Conservation (phyloP, 2,329 filamentous ascomycete species). For the Diaporthe aspalathi region DNA sequence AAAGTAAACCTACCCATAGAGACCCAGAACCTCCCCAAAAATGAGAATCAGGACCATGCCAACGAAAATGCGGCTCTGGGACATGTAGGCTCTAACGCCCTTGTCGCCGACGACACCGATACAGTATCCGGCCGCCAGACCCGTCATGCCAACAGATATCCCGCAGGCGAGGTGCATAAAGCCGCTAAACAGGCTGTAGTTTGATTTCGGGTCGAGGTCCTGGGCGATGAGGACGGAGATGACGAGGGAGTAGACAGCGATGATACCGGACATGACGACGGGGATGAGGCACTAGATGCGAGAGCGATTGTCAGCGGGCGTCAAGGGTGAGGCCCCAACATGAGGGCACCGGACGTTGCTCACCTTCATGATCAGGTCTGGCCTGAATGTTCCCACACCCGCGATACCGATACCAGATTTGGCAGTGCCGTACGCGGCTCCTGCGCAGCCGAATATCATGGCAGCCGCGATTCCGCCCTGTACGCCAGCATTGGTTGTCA, state of each 20-base stretch:
- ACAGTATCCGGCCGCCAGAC: conserved; percentile 93
- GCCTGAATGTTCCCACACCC: conserved; percentile 85
- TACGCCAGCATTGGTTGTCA: conserved; percentile 40
- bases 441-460: conserved; percentile 85
- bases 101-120: conserved; percentile 96
- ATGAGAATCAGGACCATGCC: conserved; percentile 99
- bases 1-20: conserved; percentile 81
- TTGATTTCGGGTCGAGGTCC: conserved; percentile 77
- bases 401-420: conserved; percentile 91
- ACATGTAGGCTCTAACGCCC: conserved; percentile 95
- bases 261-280: conserved; percentile 98
- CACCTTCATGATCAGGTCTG: conserved; percentile 93
- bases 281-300: conserved; percentile 77
- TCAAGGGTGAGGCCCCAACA: not conserved
- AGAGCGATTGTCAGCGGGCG: conserved; percentile 7
- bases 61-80: conserved; percentile 94
- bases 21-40: conserved; percentile 96
- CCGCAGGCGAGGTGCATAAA: conserved; percentile 96
- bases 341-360: conserved; percentile 40
- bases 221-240: conserved; percentile 95
- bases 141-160: conserved; percentile 89
- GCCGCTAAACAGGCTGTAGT: conserved; percentile 89
- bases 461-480: conserved; percentile 82
- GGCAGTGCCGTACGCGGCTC: conserved; percentile 87
- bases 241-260: conserved; percentile 97